Conservation (phyloP, 2,329 filamentous ascomycete genomes). For the Calonectria pseudoreteaudii region DNA sequence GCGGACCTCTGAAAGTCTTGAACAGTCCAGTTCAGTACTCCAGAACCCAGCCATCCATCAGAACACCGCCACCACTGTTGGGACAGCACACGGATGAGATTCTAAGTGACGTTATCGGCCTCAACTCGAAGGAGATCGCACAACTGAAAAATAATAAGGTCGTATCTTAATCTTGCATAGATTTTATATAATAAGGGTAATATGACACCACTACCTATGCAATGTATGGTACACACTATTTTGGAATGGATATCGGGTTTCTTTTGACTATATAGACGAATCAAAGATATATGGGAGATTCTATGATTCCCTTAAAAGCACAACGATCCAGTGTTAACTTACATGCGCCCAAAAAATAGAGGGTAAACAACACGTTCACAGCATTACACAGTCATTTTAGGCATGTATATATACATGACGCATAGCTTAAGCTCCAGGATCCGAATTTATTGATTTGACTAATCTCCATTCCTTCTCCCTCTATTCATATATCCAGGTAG, state of each 20-base stretch:
- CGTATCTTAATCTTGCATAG: not conserved
- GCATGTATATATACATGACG: too few species aligned
- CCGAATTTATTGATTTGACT: too few species aligned
- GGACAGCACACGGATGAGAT: not conserved
- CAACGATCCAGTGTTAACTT: too few species aligned
- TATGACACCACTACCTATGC: not conserved
- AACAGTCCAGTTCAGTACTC: not conserved
- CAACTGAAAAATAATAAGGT: not conserved
- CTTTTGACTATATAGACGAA: too few species aligned
- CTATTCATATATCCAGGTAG: too few species aligned
- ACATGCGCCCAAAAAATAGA: too few species aligned
- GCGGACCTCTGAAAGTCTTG: not conserved
- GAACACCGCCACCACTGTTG: not conserved
- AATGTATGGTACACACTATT: not conserved
- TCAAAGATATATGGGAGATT: too few species aligned
- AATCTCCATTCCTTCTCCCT: too few species aligned
- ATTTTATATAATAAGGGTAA: not conserved
- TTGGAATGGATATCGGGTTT: not conserved
- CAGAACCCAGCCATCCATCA: not conserved
- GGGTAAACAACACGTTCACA: too few species aligned
- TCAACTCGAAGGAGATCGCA: not conserved
- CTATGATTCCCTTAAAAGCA: too few species aligned
- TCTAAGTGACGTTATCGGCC: not conserved
- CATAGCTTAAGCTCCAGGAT: too few species aligned
- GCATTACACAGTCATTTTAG: too few species aligned